A percentile compares a stretch with the other conserved stretches of the same genome.
phyloP scores from a whole-genome alignment of 176 grass and related monocot species.

The sorghum (Sorghum bicolor) region Sorghum_bicolor_NCBIv3 NC_012872.2:61307001-61307500 shows the following conservation, averaged over 20 bases:
- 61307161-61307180: not conserved
- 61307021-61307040: slow-evolving; percentile 65
- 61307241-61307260: not conserved
- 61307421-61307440: not conserved
- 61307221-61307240: not conserved
- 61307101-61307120: not conserved
- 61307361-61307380: not conserved
- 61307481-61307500: not conserved
- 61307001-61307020: slow-evolving; percentile 63
- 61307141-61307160: not conserved
- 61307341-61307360: not conserved
- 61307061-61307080: slow-evolving; percentile 67
- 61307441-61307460: not conserved
- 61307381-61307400: not conserved
- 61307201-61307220: not conserved
- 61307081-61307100: slow-evolving; percentile 18
- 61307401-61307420: not conserved
- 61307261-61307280: not conserved
- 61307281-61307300: not conserved
- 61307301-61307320: not conserved
- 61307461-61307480: slow-evolving; percentile 19
- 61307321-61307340: not conserved
- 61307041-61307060: slow-evolving; percentile 46
- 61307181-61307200: not conserved
- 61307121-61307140: not conserved